Evolutionary conservation across 1,139 yeast genomes (phyloP).

Genomic region (Blastobotrys aristatus): DNA sequence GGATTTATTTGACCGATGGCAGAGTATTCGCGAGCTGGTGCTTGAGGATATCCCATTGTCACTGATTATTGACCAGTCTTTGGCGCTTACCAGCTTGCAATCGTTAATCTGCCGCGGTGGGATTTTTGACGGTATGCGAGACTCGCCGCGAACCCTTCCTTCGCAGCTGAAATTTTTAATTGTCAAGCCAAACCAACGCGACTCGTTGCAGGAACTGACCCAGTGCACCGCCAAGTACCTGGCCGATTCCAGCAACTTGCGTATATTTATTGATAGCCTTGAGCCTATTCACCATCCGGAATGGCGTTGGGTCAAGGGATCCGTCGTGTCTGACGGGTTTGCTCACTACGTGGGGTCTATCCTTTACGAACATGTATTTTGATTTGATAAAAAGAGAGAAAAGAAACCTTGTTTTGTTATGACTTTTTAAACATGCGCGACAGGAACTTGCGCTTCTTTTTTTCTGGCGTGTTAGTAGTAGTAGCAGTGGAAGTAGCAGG

Average conservation of each 20-base stretch:
- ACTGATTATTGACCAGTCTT: conserved; percentile 1
- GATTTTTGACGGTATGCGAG: conserved; percentile 2
- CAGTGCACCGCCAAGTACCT: conserved; percentile 1
- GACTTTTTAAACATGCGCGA: conserved; percentile 2
- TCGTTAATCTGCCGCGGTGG: conserved; percentile 13
- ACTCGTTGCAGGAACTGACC: conserved; percentile 7
- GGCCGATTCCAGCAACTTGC: not conserved
- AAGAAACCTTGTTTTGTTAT: not conserved
- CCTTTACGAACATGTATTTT: conserved; percentile 10
- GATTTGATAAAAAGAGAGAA: not conserved
- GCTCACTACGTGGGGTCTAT: conserved; percentile 10
- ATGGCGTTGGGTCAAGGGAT: conserved; percentile 8
- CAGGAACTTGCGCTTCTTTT: not conserved
- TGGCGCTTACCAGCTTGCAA: conserved; percentile 4
- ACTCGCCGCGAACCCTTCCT: conserved; percentile 7
- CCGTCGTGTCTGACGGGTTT: conserved; percentile 10
- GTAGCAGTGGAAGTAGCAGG: not conserved
- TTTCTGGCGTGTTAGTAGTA: not conserved
- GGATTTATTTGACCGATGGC: conserved; percentile 1
- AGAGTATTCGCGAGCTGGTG: conserved; percentile 4
- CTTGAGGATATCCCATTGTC: conserved; percentile 10
- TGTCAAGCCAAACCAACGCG: conserved; percentile 4
- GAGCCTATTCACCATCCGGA: conserved; percentile 5
- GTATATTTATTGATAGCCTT: conserved; percentile 8
- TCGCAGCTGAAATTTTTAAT: conserved; percentile 9